A percentile compares a stretch with the other conserved stretches of the same genome.
Evolutionary conservation across 768 basidiomycete species (phyloP).

Genomic region (Grammothele lineata): DNA sequence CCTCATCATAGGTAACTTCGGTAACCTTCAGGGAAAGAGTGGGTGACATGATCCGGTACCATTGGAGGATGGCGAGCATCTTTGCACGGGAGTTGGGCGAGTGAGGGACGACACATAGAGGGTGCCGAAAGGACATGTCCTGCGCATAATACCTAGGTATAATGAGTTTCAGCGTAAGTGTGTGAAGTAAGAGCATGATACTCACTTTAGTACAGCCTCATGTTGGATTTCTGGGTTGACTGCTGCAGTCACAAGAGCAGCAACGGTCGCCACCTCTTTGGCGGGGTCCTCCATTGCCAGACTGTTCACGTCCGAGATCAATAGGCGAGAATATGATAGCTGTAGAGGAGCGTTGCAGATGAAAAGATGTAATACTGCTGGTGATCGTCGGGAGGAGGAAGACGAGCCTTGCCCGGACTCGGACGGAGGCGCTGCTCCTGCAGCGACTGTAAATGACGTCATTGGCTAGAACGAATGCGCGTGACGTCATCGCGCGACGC

Average conservation of each 20-base stretch:
- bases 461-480: too few species aligned
- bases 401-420: too few species aligned
- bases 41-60: conserved; percentile 64
- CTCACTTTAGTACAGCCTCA: conserved; percentile 32
- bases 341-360: too few species aligned
- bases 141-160: conserved; percentile 49
- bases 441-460: too few species aligned
- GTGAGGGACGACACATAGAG: conserved; percentile 46
- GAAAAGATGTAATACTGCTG: too few species aligned
- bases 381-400: too few species aligned
- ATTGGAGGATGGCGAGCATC: conserved; percentile 58
- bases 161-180: too few species aligned
- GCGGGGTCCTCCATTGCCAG: conserved; percentile 56
- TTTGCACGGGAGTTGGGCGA: conserved; percentile 49
- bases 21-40: conserved; percentile 38
- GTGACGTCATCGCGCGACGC: too few species aligned
- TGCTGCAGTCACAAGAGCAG: conserved; percentile 43
- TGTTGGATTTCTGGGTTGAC: conserved; percentile 47
- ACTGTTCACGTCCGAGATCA: too few species aligned
- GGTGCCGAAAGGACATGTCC: conserved; percentile 57
- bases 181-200: not conserved
- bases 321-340: too few species aligned
- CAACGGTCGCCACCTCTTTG: conserved; percentile 43
- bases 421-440: too few species aligned
- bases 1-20: conserved; percentile 45